Conservation (phyloP, 768 basidiomycete genomes). For the Rhizopogon rudus region DNA sequence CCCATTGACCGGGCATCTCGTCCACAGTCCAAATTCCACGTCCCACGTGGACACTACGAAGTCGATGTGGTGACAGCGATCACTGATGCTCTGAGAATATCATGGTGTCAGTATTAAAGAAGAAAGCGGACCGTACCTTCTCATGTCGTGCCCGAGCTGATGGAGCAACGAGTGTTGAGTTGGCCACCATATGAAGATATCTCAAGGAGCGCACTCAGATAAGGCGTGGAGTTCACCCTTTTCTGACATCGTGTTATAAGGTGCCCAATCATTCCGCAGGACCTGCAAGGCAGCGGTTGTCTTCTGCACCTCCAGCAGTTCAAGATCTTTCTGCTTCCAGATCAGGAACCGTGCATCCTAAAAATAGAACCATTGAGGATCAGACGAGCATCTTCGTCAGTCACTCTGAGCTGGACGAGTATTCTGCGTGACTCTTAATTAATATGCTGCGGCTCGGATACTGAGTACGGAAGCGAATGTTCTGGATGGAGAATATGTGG, state of each 20-base stretch:
- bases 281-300: conserved; percentile 81
- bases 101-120: too few relatives aligned
- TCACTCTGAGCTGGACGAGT: conserved; percentile 63
- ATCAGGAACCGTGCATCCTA: conserved; percentile 86
- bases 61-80: too few relatives aligned
- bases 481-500: too few relatives aligned
- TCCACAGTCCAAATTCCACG: conserved; percentile 34
- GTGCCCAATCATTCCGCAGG: conserved; percentile 83
- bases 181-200: too few relatives aligned
- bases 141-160: too few relatives aligned
- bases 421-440: too few relatives aligned
- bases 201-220: conserved; percentile 63
- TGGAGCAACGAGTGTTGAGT: too few relatives aligned
- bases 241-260: conserved; percentile 73
- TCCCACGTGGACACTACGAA: too few relatives aligned
- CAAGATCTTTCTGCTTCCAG: conserved; percentile 93
- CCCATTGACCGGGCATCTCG: conserved; percentile 66
- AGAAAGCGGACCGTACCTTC: too few relatives aligned
- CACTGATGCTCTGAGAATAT: too few relatives aligned
- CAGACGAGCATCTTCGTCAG: conserved; percentile 50
- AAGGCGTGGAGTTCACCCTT: conserved; percentile 78
- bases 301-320: conserved; percentile 78
- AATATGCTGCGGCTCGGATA: too few relatives aligned
- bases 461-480: too few relatives aligned
- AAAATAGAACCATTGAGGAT: conserved; percentile 13